These are phyloP conservation scores for Metschnikowia shivogae DNA, from an alignment of 805 yeast species.

Conservation along the genomic window DNA sequence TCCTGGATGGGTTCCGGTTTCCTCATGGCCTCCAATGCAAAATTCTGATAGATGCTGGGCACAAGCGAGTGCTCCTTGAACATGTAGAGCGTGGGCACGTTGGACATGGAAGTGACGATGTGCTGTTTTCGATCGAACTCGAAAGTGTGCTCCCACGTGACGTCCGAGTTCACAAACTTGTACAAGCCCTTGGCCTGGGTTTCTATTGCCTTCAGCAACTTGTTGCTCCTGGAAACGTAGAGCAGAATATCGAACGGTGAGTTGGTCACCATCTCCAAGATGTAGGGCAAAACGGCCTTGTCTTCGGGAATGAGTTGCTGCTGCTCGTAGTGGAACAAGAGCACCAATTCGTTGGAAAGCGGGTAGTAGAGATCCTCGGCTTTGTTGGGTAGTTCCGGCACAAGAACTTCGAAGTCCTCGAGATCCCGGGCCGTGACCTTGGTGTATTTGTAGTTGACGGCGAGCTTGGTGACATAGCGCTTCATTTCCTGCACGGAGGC, in stretches of 20 bases:
- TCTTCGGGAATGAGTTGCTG: slow-evolving; percentile 57
- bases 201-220: slow-evolving; percentile 35
- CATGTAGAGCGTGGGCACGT: slow-evolving; percentile 58
- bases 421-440: slow-evolving; percentile 26
- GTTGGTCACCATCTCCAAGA: slow-evolving; percentile 57
- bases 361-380: slow-evolving; percentile 36
- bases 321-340: slow-evolving; percentile 52
- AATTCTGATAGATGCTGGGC: slow-evolving; percentile 53
- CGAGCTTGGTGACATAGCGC: slow-evolving; percentile 45
- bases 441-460: slow-evolving; percentile 43
- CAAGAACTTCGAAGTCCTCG: slow-evolving; percentile 27
- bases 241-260: slow-evolving; percentile 53
- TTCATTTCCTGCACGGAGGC: slow-evolving; percentile 28
- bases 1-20: slow-evolving; percentile 42
- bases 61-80: slow-evolving; percentile 54
- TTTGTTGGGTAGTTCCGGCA: slow-evolving; percentile 24
- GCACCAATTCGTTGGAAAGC: slow-evolving; percentile 41
- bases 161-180: slow-evolving; percentile 43
- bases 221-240: slow-evolving; percentile 47
- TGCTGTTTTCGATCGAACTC: slow-evolving; percentile 44
- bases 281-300: slow-evolving; percentile 52
- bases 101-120: slow-evolving; percentile 49
- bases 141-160: slow-evolving; percentile 24
- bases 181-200: slow-evolving; percentile 40
- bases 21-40: slow-evolving; percentile 62